Evolutionary conservation across 208 protist species (phyloP), one percentile per base, ranked within the genome.

Genomic region (Trypanosoma cruzi): DNA sequence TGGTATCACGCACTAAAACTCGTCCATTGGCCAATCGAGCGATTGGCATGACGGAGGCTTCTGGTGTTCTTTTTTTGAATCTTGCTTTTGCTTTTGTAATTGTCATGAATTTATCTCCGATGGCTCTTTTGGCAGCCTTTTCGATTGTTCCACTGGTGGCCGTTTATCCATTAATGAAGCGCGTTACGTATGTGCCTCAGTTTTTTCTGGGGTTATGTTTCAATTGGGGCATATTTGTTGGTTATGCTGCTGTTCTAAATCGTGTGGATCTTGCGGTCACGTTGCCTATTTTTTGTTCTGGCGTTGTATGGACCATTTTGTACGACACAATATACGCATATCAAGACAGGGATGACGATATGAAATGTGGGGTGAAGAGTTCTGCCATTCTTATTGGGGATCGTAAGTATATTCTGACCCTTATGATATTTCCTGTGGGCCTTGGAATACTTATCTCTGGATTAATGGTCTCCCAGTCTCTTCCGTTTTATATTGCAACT

Each of bases 311-410:
- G 88, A 88, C 80, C 14, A 83, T 94, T 42, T 61, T 96, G 49
- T 92, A 92, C 76, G 86, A 93, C 67, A 96, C 90, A 14, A 88
- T 96, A 62, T 92, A 94, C 75, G 84, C 84, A 37, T 92, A 92
- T 68, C 88, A 93, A 76, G 86, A 94, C 64, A 77, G 83, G 55
- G 66, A 63, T 20, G 87, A 92, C 57, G 86, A 96, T 68, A 52
- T 90, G 56, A 87, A 89, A 62, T 90, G 81, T 68, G 87, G 88
- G 13, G 82, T 96, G 52, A 93, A 96, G 76, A 91, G 87, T 64
- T 85, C 79, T 34, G 90, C 90, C 24, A 87, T 92, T 54, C 85
- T 80, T 78, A 86, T 94, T 60, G 88, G 85, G 18, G 85, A 96
- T 50, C 83, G 81, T 44, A 96, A 96, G 81, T 61, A 93, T 75